Conservation (phyloP, 495 filamentous ascomycete genomes). For the Penicillium nucicola region DNA sequence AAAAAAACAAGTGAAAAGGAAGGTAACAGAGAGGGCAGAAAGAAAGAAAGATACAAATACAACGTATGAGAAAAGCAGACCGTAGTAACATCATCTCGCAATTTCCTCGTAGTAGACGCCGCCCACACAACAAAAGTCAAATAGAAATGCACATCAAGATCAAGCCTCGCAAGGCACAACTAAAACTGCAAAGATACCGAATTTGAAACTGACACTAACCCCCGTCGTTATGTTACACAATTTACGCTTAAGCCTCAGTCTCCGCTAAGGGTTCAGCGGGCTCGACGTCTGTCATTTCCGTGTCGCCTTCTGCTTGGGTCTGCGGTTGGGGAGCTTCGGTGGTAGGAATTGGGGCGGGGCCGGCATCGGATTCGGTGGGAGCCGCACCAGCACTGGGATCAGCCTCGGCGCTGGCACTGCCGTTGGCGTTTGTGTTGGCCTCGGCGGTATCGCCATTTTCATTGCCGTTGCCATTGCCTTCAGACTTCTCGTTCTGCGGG, state of each 20-base stretch:
- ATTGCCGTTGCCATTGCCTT: constrained; percentile 2
- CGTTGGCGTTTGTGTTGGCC: too few species aligned
- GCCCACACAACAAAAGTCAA: constrained; percentile 12
- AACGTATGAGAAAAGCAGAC: constrained; percentile 4
- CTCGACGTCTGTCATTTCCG: constrained; percentile 38
- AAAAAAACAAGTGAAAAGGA: not conserved
- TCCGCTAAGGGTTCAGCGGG: constrained; percentile 9
- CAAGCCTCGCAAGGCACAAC: not conserved
- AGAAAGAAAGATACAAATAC: constrained; percentile 6
- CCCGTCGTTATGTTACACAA: not conserved
- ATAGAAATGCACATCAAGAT: constrained; percentile 14
- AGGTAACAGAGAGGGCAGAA: constrained; percentile 7
- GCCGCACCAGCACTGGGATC: too few species aligned
- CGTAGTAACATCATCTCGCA: constrained; percentile 16
- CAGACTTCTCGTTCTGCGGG: constrained; percentile 2
- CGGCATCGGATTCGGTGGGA: too few species aligned
- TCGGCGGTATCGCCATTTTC: not conserved
- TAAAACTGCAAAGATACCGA: too few species aligned
- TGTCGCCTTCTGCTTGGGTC: constrained; percentile 16
- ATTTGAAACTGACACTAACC: not conserved
- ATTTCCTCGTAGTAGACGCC: constrained; percentile 26
- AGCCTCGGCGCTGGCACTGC: too few species aligned
- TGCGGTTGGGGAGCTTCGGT: too few species aligned
- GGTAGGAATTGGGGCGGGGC: too few species aligned
- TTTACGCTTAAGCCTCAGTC: constrained; percentile 6